phyloP scores from a whole-genome alignment of 176 grass and related monocot species.

The Lolium rigidum region DNA sequence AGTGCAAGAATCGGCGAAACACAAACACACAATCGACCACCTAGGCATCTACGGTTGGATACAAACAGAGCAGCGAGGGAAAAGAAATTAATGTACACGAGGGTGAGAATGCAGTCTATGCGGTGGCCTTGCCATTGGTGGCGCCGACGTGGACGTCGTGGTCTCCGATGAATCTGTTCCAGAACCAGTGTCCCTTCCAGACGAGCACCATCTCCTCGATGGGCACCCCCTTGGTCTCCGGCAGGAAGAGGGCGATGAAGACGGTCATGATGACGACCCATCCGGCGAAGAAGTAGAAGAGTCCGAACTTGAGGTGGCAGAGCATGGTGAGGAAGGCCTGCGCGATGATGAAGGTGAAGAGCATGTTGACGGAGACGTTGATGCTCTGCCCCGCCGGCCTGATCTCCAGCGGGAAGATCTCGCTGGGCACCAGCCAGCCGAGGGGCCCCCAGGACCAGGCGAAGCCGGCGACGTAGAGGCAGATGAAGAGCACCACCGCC shows the following conservation, averaged over 20 bases:
- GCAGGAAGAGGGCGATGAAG: constrained; percentile 86
- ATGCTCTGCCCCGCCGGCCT: constrained; percentile 95
- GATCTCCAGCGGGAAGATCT: constrained; percentile 99
- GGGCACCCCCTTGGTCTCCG: constrained; percentile 97
- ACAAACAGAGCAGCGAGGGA: background rate
- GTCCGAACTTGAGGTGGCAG: constrained; percentile 88
- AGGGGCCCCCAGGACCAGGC: constrained; percentile 98
- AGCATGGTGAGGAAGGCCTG: constrained; percentile 91
- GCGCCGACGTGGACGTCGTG: constrained; percentile 57
- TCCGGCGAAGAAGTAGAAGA: constrained; percentile 96
- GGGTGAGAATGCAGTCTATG: background rate
- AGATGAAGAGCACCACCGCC: constrained; percentile 86
- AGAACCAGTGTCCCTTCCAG: constrained; percentile 93
- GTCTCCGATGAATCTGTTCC: constrained; percentile 68
- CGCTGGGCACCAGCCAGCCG: constrained; percentile 93
- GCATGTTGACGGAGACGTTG: constrained; percentile 96
- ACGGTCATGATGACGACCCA: constrained; percentile 95
- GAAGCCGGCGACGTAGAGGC: constrained; percentile 86
- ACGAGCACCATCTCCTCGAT: constrained; percentile 98
- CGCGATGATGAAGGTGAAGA: constrained; percentile 95
- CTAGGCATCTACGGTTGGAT: constrained; percentile 14
- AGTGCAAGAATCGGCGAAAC: constrained; percentile 26
- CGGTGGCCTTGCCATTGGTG: background rate
- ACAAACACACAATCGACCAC: constrained; percentile 6
- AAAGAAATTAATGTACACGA: constrained; percentile 27